Percentiles rank a stretch among this genome's conserved stretches.
Conservation (phyloP, 768 basidiomycete genomes). For the Gyrodon lividus region DNA sequence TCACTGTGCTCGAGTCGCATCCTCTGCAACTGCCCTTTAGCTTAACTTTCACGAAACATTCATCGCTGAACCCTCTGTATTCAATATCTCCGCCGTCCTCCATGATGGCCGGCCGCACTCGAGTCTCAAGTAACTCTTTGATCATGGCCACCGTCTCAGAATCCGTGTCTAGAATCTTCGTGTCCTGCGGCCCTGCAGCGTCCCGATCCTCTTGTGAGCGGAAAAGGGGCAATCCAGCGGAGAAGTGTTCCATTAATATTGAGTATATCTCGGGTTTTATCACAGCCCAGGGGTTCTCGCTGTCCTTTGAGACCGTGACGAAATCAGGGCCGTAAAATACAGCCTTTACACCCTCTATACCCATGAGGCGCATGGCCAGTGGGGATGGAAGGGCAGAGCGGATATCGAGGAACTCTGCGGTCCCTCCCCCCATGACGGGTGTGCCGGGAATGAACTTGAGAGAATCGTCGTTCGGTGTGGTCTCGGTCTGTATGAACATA, state of each 20-base stretch:
- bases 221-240: conserved; percentile 86
- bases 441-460: conserved; percentile 97
- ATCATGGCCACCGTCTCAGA: conserved; percentile 99
- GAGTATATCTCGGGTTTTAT: conserved; percentile 97
- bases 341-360: conserved; percentile 83
- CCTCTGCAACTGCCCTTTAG: conserved; percentile 98
- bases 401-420: conserved; percentile 92
- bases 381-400: conserved; percentile 86
- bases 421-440: conserved; percentile 82
- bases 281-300: conserved; percentile 82
- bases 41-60: conserved; percentile 80
- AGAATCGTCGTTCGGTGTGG: conserved; percentile 95
- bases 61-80: conserved; percentile 86
- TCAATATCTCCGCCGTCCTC: conserved; percentile 99
- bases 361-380: conserved; percentile 92
- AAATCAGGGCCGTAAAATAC: conserved; percentile 99
- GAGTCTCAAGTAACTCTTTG: conserved; percentile 92
- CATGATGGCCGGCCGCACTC: conserved; percentile 96
- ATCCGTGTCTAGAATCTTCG: conserved; percentile 89
- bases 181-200: conserved; percentile 88
- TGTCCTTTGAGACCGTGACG: conserved; percentile 91
- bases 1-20: conserved; percentile 91
- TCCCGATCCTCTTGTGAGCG: conserved; percentile 77
- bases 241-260: conserved; percentile 95
- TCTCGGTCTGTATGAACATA: conserved; percentile 99